phyloP scores from a whole-genome alignment of 306 rosid genomes.

The Dalbergia cultrata region DNA sequence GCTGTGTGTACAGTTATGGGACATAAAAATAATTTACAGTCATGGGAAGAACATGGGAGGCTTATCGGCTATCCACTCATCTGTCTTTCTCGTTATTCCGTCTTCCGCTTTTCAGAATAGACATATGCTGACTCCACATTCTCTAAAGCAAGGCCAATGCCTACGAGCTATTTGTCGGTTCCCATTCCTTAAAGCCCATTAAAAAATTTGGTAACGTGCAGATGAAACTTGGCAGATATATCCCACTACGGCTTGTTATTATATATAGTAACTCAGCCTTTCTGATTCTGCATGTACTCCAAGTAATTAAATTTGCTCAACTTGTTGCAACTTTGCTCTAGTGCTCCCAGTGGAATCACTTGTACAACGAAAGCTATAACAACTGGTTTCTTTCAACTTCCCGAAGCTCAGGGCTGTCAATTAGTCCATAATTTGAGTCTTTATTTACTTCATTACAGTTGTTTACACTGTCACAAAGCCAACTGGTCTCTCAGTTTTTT shows the following conservation, averaged over 20 bases:
- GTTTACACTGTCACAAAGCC: constrained; percentile 41
- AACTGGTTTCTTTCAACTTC: constrained; percentile 47
- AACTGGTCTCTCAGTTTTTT: constrained; percentile 21
- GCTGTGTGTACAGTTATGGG: constrained; percentile 22
- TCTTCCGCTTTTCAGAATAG: constrained; percentile 57
- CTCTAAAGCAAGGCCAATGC: constrained; percentile 52
- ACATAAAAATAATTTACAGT: constrained; percentile 43
- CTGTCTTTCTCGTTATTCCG: constrained; percentile 56
- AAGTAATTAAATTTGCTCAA: constrained; percentile 47
- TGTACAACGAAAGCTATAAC: constrained; percentile 18
- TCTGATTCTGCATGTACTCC: constrained; percentile 59
- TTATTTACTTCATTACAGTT: constrained; percentile 40
- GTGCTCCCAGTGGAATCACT: constrained; percentile 39
- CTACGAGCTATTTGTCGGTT: constrained; percentile 66
- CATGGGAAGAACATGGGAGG: constrained; percentile 80
- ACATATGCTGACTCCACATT: constrained; percentile 65
- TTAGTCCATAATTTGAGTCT: constrained; percentile 30
- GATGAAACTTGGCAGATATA: constrained; percentile 52
- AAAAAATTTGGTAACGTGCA: constrained; percentile 48
- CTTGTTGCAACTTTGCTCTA: constrained; percentile 37
- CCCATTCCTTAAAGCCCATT: constrained; percentile 63
- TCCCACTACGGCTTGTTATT: constrained; percentile 63
- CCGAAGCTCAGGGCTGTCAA: constrained; percentile 41
- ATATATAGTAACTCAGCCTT: constrained; percentile 54
- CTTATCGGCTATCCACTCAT: constrained; percentile 43